Percentiles rank a stretch among this genome's conserved stretches.
phyloP scores from a whole-genome alignment of 2,329 filamentous ascomycete species.

The Graphilbum ipis-grandicollis region DNA sequence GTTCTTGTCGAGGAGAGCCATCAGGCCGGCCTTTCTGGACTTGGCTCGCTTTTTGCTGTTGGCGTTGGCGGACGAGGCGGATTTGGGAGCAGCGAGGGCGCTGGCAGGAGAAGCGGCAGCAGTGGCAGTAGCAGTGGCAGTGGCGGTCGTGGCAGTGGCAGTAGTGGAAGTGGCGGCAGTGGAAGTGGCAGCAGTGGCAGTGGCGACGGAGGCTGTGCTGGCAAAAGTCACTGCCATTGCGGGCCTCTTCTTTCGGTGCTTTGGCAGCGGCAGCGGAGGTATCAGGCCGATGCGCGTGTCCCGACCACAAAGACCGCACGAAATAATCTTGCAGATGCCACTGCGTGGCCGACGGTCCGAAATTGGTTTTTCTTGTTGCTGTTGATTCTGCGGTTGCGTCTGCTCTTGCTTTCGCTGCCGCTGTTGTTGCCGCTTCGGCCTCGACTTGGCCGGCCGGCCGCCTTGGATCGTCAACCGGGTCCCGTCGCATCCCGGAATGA shows the following conservation, averaged over 20 bases:
- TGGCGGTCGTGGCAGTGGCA: background rate
- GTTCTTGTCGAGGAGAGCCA: conserved; percentile 42
- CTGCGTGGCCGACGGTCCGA: background rate
- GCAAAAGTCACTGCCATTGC: background rate
- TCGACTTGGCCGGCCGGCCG: conserved; percentile 9
- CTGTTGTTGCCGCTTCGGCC: conserved; percentile 11
- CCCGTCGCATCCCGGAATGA: conserved; percentile 32
- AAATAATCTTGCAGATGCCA: conserved; percentile 21
- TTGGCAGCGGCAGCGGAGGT: conserved; percentile 16
- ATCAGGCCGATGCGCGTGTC: conserved; percentile 24
- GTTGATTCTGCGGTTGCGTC: background rate
- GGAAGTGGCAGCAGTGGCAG: background rate
- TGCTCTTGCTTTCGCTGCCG: background rate
- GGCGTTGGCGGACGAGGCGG: conserved; percentile 28
- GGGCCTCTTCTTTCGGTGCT: conserved; percentile 5
- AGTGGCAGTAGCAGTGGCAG: conserved; percentile 6
- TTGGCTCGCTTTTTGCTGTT: conserved; percentile 50
- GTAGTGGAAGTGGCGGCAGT: background rate
- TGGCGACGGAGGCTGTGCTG: background rate
- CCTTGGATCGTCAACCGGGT: conserved; percentile 19
- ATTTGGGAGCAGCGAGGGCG: too few relatives aligned
- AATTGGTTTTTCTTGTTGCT: background rate
- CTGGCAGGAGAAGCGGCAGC: conserved; percentile 10
- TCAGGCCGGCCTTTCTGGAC: conserved; percentile 46
- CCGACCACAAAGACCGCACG: conserved; percentile 26